Evolutionary conservation across 768 basidiomycete genomes (phyloP), one percentile per base, ranked within the genome.

Genomic region (Lactifluus piperatus): DNA sequence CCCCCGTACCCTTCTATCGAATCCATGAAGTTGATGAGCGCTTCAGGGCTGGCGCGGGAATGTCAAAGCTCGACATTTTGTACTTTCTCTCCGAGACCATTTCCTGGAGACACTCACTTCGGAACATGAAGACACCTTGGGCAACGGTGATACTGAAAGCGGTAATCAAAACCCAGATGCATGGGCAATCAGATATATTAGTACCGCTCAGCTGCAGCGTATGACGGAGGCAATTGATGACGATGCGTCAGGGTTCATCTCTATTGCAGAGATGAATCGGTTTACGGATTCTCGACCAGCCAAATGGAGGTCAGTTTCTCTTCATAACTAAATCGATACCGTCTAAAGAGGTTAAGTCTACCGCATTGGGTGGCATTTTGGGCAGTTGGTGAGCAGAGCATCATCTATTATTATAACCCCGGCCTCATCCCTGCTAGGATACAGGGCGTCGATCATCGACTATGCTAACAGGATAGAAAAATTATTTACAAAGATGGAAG

Each of bases 161-260:
- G 20, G 3, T 18, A 59, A 22, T 64, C 65, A 8, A 67, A 34
- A 34, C 10, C 34, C 34, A 13, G 34, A 70, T 54, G 56, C 62
- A 4, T 73, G 71, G 71, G 68, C 68, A 8, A 51, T 72, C 16
- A 60, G 63, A 27, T 46, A 45, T 41, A 32, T 71, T 46, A 62
- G 57, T 47, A 50, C 67, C 4, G 62, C 55, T 7, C 60, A 64
- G 22, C 34, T 70, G 7, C 67, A 66, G 50, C 57, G 63, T 1
- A 69, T 71, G 20, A 47, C 65, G 48, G 73, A 73, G 49, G 71
- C 70, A 13, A 65, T 73, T 48, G 73, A 74, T 53, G 68, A 71
- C 27, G 71, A 74, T 49, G 67, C 68, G 2, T 72, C 70, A 0
- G 72, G 73, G 3, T 73, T 68, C 50, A 67, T 70, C 54, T 69